Evolutionary conservation across 768 basidiomycete genomes (phyloP).

Genomic region (Auricularia auricula-judae): DNA sequence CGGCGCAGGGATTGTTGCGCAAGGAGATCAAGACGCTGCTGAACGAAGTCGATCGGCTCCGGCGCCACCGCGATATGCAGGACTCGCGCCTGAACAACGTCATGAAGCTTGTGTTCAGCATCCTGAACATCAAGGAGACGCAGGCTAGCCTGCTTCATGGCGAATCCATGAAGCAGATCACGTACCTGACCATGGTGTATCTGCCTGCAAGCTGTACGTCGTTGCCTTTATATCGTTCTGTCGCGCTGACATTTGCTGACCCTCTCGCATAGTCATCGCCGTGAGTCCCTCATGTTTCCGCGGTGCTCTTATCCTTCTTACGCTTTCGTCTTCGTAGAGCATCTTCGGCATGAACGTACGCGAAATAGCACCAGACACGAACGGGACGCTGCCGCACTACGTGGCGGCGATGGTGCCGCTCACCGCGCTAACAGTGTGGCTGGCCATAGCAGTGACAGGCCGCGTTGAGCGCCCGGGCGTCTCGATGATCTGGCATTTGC

Average conservation of each 20-base stretch:
- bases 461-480: neutral
- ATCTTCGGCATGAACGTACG: constrained; percentile 7
- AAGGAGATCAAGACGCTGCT: constrained; percentile 7
- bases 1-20: constrained; percentile 9
- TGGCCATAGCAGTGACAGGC: constrained; percentile 3
- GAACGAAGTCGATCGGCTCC: constrained; percentile 6
- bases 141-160: neutral
- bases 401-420: constrained; percentile 1
- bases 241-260: neutral
- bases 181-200: neutral
- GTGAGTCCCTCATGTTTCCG: neutral
- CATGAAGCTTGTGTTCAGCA: constrained; percentile 35
- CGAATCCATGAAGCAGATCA: constrained; percentile 1
- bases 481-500: neutral
- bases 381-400: constrained; percentile 5
- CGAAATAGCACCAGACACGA: neutral
- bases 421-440: constrained; percentile 3
- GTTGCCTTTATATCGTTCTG: neutral
- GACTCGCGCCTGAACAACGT: constrained; percentile 22
- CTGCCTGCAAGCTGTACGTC: neutral
- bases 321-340: neutral
- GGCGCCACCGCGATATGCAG: constrained; percentile 16
- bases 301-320: neutral
- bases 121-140: constrained; percentile 42
- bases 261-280: neutral